phyloP scores from a whole-genome alignment of 176 grass and related monocot species.

The Sorghum bicolor region Sorghum_bicolor_NCBIv3 NC_012872.2:66651501-66652000 shows the following conservation, averaged over 20 bases:
- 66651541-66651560: background rate
- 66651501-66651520: background rate
- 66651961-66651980: slow-evolving; percentile 31
- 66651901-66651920: background rate
- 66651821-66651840: background rate
- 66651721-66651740: background rate
- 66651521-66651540: background rate
- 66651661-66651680: too few species aligned
- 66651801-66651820: background rate
- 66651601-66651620: too few species aligned
- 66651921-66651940: background rate
- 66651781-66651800: background rate
- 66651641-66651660: too few species aligned
- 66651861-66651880: background rate
- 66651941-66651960: slow-evolving; percentile 31
- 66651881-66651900: background rate
- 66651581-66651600: too few species aligned
- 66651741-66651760: background rate
- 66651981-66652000: slow-evolving; percentile 52
- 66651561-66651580: too few species aligned
- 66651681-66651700: background rate
- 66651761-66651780: background rate
- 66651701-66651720: background rate
- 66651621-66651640: too few species aligned
- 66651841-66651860: background rate